These are phyloP conservation scores for Pythium diclinum DNA, from an alignment of 352 stramenopile species.

Conservation along the genomic window DNA sequence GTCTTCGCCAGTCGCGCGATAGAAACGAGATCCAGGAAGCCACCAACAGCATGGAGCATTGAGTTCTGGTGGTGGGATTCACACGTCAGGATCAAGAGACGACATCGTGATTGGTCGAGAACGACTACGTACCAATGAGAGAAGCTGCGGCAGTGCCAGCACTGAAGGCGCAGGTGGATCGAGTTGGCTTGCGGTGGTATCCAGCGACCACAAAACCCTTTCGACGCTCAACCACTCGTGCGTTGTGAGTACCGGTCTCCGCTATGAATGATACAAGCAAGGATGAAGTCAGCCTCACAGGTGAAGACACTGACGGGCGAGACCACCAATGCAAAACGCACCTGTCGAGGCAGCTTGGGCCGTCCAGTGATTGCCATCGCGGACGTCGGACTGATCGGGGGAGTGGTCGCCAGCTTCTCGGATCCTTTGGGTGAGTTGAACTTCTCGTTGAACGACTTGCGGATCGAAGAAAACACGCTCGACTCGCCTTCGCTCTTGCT, in stretches of 20 bases:
- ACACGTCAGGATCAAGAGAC: neutral
- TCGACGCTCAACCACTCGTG: constrained; percentile 57
- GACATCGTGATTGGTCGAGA: too few species aligned
- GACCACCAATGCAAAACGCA: neutral
- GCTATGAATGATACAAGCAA: neutral
- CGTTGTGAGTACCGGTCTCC: neutral
- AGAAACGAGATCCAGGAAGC: constrained; percentile 13
- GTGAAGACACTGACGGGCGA: too few species aligned
- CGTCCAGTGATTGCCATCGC: neutral
- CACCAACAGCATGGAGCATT: constrained; percentile 11
- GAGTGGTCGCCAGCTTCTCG: constrained; percentile 4
- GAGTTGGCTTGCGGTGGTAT: constrained; percentile 14
- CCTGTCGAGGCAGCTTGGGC: constrained; percentile 1
- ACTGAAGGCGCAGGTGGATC: neutral
- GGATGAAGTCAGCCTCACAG: neutral
- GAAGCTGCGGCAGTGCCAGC: neutral
- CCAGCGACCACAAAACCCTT: constrained; percentile 57
- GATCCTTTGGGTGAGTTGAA: constrained; percentile 20
- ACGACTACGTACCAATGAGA: constrained; percentile 13
- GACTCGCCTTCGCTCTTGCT: constrained; percentile 18
- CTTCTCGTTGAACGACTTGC: constrained; percentile 27
- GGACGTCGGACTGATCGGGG: constrained; percentile 10
- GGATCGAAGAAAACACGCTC: constrained; percentile 26
- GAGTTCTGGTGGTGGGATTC: constrained; percentile 7
- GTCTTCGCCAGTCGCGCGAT: constrained; percentile 35